Base-by-base conservation (phyloP, 2,329 filamentous ascomycete genomes). In the Ascochyta fabae region DNA sequence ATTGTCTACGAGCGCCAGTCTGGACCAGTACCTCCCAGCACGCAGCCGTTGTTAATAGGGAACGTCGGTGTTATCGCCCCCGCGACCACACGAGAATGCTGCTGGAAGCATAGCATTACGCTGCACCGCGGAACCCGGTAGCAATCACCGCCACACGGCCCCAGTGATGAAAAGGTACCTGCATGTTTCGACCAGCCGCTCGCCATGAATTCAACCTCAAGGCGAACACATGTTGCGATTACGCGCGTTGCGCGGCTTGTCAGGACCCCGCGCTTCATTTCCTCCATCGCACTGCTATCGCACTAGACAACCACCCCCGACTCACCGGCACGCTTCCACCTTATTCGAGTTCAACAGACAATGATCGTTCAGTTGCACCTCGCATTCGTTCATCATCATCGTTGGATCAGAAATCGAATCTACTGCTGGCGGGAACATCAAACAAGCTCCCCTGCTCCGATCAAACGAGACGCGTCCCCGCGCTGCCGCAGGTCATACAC, bases 381-480 rank as follows among this genome's bases (percentile, higher is more conserved):
- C 40, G 9, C 27, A 2, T 12, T 33, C 16, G 8, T 4, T 27
- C 15, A 29, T 7, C n/a, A 29, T 24, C 27, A 39, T 16, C 12
- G 15, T 24, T 10, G 22, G 24, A 22, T 6, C 36, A 41, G 23
- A 36, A 15, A 9, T 23, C 26, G 36, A 45, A 12, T 31, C 40
- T 42, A 49, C 27, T 41, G 33, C 52, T 31, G 42, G n/a, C 51
- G 51, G 58, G 55, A 53, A 33, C 41, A 53, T 58, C 52, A 58
- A 61, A 59, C 58, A 41, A 5, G 19, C 43, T 48, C 48, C 58
- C 43, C 55, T 61, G 48, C 58, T 56, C 41, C 55, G 58, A 60
- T 58, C 58, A 58, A 48, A 54, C 58, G 27, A 47, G 38, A 34
- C 29, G 22, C 10, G 24, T 36, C 50, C 54, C 42, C 23, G 23